phyloP scores from a whole-genome alignment of 768 basidiomycete genomes.

The Boletus barrowsii region DNA sequence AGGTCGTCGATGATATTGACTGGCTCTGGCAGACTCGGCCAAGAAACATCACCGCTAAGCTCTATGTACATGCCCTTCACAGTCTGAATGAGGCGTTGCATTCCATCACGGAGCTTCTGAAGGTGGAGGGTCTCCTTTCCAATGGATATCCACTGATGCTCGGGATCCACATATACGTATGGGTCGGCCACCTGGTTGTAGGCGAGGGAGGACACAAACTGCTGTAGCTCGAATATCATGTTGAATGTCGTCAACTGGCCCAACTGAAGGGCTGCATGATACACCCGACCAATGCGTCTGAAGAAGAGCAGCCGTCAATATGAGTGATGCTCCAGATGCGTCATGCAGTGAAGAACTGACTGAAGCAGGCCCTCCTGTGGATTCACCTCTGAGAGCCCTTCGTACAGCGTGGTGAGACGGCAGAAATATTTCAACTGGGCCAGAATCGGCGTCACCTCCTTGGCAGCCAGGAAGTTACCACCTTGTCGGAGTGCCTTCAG shows the following conservation, averaged over 20 bases:
- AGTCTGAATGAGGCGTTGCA: not conserved
- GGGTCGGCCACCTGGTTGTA: not conserved
- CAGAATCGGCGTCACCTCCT: not conserved
- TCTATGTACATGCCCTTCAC: not conserved
- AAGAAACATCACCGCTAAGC: not conserved
- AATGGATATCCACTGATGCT: not conserved
- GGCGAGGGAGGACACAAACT: not conserved
- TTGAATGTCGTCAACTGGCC: not conserved
- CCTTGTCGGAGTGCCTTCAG: not conserved
- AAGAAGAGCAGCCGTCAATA: not conserved
- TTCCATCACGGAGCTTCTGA: not conserved
- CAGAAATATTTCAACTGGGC: conserved; percentile 1
- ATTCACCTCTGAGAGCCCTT: not conserved
- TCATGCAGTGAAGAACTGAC: too few species aligned
- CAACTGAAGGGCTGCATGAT: not conserved
- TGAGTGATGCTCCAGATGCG: not conserved
- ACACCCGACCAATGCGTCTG: not conserved
- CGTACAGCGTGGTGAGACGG: not conserved
- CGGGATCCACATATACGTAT: not conserved
- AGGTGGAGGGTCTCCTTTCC: conserved; percentile 1
- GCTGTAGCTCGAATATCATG: not conserved
- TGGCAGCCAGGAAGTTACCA: not conserved
- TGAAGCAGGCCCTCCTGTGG: not conserved
- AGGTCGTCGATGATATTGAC: not conserved
- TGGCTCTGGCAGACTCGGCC: not conserved